Evolutionary conservation across 192 early-diverging fungal genomes (phyloP), one percentile per base, ranked within the genome.

Genomic region (Diversispora eburnea): DNA sequence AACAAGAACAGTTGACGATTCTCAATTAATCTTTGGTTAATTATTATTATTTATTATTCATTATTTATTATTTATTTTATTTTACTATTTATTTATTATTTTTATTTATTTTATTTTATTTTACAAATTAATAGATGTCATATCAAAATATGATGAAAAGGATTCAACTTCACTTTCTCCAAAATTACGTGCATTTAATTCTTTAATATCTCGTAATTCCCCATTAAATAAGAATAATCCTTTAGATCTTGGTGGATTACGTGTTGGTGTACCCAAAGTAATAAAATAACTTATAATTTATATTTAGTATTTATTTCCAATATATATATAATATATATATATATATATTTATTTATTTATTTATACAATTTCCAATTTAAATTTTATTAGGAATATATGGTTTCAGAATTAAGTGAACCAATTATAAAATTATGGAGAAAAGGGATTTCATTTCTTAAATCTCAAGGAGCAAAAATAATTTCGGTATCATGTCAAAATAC

Each of bases 401-500:
- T 95, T 3, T 78, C 87, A 12, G 92, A 93, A 48, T 79, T 97
- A n/a, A 83, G 85, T 5, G 71, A 70, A 0, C 25, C 82, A 4
- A 84, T 90, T 3, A 61, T 87, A 5, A 51, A 78, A 0, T 74
- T 86, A 9, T 95, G 94, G 92, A 82, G 68, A 13, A 54, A 67
- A 43, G 89, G 88, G 0, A 85, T 92, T 5, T 70, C 76, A 5
- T 56, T 62, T 9, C 79, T 98, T 17, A 81, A 79, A 46, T 73
- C 73, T 4, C 77, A 79, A 8, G 94, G 94, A 0, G 93, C 92
- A 10, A 82, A 80, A 0, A 83, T 95, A 9, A 81, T 90, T 0
- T 81, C 86, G 0, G 88, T 96, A 0, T 88, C 90, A 0, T 78
- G 95, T 43, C 91, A 91, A 3, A 83, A 87, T 73, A 93, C 88